Base-by-base conservation (phyloP, 768 basidiomycete species). In the Boletus vinaceobasis region DNA sequence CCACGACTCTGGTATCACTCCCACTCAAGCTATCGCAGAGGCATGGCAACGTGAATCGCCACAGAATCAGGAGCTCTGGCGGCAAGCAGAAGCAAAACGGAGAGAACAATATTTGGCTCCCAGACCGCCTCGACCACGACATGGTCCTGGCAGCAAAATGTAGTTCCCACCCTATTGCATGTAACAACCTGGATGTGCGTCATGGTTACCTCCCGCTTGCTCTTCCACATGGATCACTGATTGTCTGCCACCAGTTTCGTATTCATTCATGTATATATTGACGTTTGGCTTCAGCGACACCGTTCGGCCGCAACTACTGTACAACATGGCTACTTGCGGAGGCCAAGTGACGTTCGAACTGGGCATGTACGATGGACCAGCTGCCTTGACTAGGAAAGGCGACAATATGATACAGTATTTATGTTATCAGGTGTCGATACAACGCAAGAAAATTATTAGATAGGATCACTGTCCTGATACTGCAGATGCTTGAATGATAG, bases 41-140 rank as follows among this genome's bases (percentile, higher is more conserved):
- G 83, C 83, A 50, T 88, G 87, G 87, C 80, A 77, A 64, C 71
- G 74, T 45, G 83, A 86, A 69, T 79, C 82, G n/a, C 55, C 67
- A 14, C 81, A 86, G 68, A 81, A 72, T 59, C 79, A 85, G 66
- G 78, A 80, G 50, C 74, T 70, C 58, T 89, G 87, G 87, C 73
- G 76, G 53, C 77, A 81, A 49, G 79, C 77, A 52, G 79, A 80
- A 56, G 75, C 79, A 51, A 79, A 76, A 58, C 68, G 71, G 45
- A 76, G 60, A 64, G 69, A 75, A 62, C 74, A 77, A 48, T 88
- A 81, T 64, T 65, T 59, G 23, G 59, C 71, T 19, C 62, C 77
- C 38, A 65, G 72, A 50, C 72, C 75, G 5, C 72, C 71, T 29
- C 63, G 61, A 33, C 62, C 65, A 56, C 67, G 68, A 65, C 71